Conservation (phyloP, 2,329 filamentous ascomycete genomes). For the Kalaharituber pfeilii region DNA sequence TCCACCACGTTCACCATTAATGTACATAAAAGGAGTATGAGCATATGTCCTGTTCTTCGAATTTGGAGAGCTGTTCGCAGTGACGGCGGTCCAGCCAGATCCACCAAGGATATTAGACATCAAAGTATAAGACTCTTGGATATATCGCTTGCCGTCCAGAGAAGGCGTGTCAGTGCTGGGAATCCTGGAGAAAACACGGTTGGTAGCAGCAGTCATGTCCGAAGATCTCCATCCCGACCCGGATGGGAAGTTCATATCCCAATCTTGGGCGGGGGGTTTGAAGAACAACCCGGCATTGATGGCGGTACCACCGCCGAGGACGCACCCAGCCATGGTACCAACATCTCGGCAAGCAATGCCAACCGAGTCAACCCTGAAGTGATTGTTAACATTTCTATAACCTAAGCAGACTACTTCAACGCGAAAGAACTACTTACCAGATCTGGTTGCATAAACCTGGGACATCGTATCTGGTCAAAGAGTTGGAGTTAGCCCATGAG, state of each 20-base stretch:
- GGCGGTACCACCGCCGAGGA: constrained; percentile 49
- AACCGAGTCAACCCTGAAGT: constrained; percentile 39
- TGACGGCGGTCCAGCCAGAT: constrained; percentile 47
- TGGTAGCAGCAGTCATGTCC: constrained; percentile 43
- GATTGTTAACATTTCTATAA: no score
- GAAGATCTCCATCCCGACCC: constrained; percentile 46
- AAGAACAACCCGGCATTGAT: constrained; percentile 47
- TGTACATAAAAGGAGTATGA: constrained; percentile 50
- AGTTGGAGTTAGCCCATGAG: constrained; percentile 43
- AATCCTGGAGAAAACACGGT: constrained; percentile 50
- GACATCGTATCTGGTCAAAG: constrained; percentile 52
- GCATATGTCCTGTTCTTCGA: constrained; percentile 49
- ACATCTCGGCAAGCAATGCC: constrained; percentile 51
- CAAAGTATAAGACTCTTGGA: constrained; percentile 48
- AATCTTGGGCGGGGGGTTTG: constrained; percentile 44
- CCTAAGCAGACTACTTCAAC: no score
- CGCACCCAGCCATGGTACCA: constrained; percentile 56
- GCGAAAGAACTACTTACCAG: no score
- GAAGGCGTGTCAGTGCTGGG: constrained; percentile 51
- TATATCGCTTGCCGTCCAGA: constrained; percentile 46
- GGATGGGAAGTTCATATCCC: constrained; percentile 52
- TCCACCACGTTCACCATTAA: constrained; percentile 47
- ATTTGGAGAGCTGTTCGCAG: constrained; percentile 41
- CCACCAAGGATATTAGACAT: constrained; percentile 41
- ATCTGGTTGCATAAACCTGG: constrained; percentile 56